These are phyloP conservation scores for Eimeria zaria DNA, from an alignment of 169 alveolate species.

Conservation along the genomic window DNA sequence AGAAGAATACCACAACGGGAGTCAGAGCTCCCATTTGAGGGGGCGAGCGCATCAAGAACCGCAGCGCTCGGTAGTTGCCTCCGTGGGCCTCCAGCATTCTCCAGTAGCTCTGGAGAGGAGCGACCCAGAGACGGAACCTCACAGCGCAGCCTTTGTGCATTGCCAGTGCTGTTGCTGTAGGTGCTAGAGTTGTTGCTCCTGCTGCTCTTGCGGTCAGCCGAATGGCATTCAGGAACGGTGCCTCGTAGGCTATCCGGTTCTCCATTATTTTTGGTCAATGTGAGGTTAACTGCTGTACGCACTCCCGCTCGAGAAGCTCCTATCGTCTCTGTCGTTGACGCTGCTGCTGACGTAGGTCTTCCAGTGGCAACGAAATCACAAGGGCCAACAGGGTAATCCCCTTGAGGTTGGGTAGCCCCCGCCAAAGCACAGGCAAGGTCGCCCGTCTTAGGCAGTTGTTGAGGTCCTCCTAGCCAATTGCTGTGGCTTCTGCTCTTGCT, in stretches of 20 bases:
- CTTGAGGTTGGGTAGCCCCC: not conserved
- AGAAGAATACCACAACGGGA: not conserved
- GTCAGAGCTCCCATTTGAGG: not conserved
- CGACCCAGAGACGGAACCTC: not conserved
- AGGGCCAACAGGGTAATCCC: not conserved
- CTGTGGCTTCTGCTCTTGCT: not conserved
- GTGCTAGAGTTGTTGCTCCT: not conserved
- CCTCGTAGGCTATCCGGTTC: not conserved
- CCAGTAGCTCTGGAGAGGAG: not conserved
- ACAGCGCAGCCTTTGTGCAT: not conserved
- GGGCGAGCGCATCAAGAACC: not conserved
- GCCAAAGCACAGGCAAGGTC: not conserved
- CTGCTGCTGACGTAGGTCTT: not conserved
- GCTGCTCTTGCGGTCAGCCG: not conserved
- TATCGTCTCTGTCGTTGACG: conserved; percentile 4
- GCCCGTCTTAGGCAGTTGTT: not conserved
- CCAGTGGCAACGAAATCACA: not conserved
- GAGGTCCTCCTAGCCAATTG: conserved; percentile 8
- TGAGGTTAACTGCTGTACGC: not conserved
- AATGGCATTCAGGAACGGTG: not conserved
- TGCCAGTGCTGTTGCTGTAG: not conserved
- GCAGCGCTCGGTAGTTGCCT: not conserved
- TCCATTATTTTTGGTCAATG: not conserved
- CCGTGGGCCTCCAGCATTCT: not conserved
- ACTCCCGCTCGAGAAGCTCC: not conserved